These are phyloP conservation scores for Aureobasidium uvarum DNA, from an alignment of 2,329 filamentous ascomycete species.

Conservation along the genomic window DNA sequence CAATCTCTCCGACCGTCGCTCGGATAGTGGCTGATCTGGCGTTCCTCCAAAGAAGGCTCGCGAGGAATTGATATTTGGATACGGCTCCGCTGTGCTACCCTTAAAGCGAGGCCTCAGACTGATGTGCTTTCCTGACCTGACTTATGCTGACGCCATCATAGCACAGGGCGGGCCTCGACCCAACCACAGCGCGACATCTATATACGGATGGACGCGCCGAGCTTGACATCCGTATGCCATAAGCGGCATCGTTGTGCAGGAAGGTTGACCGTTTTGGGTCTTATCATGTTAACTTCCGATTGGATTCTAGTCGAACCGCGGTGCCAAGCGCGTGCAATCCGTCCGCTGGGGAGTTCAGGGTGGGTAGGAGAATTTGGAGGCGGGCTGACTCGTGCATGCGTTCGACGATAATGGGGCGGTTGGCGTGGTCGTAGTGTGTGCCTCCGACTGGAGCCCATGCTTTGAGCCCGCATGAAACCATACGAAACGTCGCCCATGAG, in stretches of 20 bases:
- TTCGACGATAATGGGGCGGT: slow-evolving; percentile 25
- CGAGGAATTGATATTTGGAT: neutral
- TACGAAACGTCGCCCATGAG: slow-evolving; percentile 28
- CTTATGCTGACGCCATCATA: slow-evolving; percentile 25
- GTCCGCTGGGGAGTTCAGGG: neutral
- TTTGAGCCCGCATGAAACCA: slow-evolving; percentile 25
- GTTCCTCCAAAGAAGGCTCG: neutral
- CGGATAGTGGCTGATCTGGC: slow-evolving; percentile 12
- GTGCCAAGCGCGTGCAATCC: slow-evolving; percentile 10
- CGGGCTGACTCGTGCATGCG: slow-evolving; percentile 26
- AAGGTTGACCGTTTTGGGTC: slow-evolving; percentile 22
- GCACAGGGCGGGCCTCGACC: slow-evolving; percentile 13
- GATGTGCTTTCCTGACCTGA: slow-evolving; percentile 10
- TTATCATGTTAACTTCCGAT: slow-evolving; percentile 4
- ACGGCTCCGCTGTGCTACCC: slow-evolving; percentile 24
- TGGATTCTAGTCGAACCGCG: neutral
- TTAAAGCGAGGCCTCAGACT: neutral
- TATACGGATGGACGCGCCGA: slow-evolving; percentile 13
- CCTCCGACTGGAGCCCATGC: slow-evolving; percentile 23
- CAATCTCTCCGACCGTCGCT: slow-evolving; percentile 23
- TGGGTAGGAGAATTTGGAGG: slow-evolving; percentile 24
- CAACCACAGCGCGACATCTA: slow-evolving; percentile 5
- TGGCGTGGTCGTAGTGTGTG: slow-evolving; percentile 24
- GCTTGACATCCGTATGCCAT: slow-evolving; percentile 15
- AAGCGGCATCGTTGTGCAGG: slow-evolving; percentile 25